Evolutionary conservation across 805 yeast genomes (phyloP), one percentile per base, ranked within the genome.

Genomic region (Ogataea salicorniae): DNA sequence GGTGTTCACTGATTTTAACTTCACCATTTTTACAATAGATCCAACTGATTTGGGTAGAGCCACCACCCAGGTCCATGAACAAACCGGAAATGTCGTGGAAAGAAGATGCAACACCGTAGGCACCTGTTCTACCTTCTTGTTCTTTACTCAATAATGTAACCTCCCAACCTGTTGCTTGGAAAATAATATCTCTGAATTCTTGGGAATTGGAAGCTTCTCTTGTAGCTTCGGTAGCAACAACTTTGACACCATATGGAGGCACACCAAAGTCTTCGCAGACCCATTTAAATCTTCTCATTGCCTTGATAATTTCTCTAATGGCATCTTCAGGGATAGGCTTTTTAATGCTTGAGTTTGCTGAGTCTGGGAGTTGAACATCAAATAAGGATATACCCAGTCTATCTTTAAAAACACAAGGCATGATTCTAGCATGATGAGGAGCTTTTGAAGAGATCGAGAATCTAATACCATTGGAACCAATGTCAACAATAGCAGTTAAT

Each of bases 391-490:
- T 80, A 2, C 87, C 86, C 3, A 84, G 74, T 41, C 90, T 67
- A 55, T 85, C 92, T 52, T 84, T 87, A 66, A 80, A 85, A 11
- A 84, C 81, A 60, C 88, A 82, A 0, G 94, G 92, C 77, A 86
- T 78, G 5, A 83, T 81, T 51, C 94, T 72, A 1, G 88, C 87
- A 61, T 83, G 86, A 51, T 77, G 82, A 1, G 84, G 71, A 3
- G 85, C 83, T 42, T 78, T 73, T 2, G 89, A 83, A 16, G 88
- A 80, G 37, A 85, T 83, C 38, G 87, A 79, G 59, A 86, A 83
- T 45, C 91, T 69, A 41, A 85, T 76, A 36, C 88, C 91, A 59
- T 83, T 83, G 17, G 91, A 81, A 8, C 91, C 92, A 18, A 86
- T 82, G 61, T 86, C 91, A 3, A 84, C 89, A 41, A 85, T 79